phyloP scores from a whole-genome alignment of 768 basidiomycete species.

The Lactifluus echinatus region DNA sequence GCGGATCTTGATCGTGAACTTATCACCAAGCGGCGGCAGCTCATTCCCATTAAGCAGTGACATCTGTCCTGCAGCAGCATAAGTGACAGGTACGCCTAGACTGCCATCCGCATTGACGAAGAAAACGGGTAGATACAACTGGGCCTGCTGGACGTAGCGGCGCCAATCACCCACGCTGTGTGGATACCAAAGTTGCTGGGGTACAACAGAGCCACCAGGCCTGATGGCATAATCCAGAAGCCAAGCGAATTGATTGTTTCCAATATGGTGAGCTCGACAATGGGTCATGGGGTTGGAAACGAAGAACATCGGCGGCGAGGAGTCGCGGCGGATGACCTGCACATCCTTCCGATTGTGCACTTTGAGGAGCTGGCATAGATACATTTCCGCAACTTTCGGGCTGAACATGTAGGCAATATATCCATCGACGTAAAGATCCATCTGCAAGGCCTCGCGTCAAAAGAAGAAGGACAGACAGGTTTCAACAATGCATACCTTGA shows the following conservation, averaged over 20 bases:
- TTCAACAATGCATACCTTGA: slow-evolving; percentile 1
- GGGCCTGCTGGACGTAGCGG: slow-evolving; percentile 13
- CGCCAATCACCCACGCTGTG: slow-evolving; percentile 11
- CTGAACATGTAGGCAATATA: slow-evolving; percentile 12
- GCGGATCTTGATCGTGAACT: slow-evolving; percentile 1
- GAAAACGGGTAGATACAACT: slow-evolving; percentile 8
- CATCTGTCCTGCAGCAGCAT: slow-evolving; percentile 11
- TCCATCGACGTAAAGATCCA: slow-evolving; percentile 3
- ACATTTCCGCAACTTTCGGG: not conserved
- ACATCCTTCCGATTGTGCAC: not conserved
- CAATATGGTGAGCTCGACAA: not conserved
- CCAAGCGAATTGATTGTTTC: not conserved
- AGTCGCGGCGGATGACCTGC: not conserved
- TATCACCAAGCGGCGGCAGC: slow-evolving; percentile 8
- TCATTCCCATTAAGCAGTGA: not conserved
- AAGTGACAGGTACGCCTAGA: slow-evolving; percentile 7
- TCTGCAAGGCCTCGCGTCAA: not conserved
- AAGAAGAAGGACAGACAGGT: not conserved
- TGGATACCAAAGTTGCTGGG: slow-evolving; percentile 14
- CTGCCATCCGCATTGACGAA: slow-evolving; percentile 1
- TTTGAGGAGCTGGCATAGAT: slow-evolving; percentile 6
- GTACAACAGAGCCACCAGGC: slow-evolving; percentile 8
- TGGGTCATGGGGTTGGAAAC: not conserved
- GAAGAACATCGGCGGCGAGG: not conserved
- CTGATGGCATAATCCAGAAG: slow-evolving; percentile 6